Evolutionary conservation across 768 basidiomycete genomes (phyloP).

Genomic region (Mycena leptocephala): DNA sequence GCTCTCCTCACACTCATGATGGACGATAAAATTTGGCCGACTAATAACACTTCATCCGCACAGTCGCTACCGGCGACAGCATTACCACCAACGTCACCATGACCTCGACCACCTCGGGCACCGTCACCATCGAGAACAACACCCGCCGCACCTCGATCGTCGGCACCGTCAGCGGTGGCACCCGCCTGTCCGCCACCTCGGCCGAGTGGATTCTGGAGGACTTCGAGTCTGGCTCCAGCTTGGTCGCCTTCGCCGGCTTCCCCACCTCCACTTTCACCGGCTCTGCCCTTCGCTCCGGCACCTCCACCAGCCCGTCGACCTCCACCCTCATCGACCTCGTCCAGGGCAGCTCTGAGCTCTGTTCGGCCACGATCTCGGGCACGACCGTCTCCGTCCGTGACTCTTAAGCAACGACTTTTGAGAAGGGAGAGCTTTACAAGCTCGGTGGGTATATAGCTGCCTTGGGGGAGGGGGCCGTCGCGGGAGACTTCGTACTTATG

Average conservation of each 20-base stretch:
- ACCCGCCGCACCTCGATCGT: constrained; percentile 26
- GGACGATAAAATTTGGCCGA: neutral
- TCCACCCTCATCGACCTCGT: constrained; percentile 28
- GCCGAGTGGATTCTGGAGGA: constrained; percentile 35
- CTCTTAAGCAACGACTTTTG: constrained; percentile 9
- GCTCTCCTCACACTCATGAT: neutral
- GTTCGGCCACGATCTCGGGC: constrained; percentile 31
- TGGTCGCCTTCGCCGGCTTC: constrained; percentile 28
- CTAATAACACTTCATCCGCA: neutral
- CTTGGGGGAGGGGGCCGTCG: neutral
- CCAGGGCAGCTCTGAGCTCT: constrained; percentile 31
- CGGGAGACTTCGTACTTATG: neutral
- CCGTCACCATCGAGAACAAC: constrained; percentile 23
- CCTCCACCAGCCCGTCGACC: constrained; percentile 5
- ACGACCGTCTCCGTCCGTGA: constrained; percentile 22
- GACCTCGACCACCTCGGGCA: constrained; percentile 23
- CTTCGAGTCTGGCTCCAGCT: constrained; percentile 18
- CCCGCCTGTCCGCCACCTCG: constrained; percentile 22
- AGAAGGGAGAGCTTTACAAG: neutral
- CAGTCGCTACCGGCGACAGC: constrained; percentile 25
- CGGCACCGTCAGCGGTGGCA: constrained; percentile 29
- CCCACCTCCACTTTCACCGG: constrained; percentile 28
- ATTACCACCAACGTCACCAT: constrained; percentile 28
- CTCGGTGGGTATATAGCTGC: neutral
- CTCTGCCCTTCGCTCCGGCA: constrained; percentile 21